Evolutionary conservation across 2,329 filamentous ascomycete species (phyloP).

Genomic region (Penicillium sp.): DNA sequence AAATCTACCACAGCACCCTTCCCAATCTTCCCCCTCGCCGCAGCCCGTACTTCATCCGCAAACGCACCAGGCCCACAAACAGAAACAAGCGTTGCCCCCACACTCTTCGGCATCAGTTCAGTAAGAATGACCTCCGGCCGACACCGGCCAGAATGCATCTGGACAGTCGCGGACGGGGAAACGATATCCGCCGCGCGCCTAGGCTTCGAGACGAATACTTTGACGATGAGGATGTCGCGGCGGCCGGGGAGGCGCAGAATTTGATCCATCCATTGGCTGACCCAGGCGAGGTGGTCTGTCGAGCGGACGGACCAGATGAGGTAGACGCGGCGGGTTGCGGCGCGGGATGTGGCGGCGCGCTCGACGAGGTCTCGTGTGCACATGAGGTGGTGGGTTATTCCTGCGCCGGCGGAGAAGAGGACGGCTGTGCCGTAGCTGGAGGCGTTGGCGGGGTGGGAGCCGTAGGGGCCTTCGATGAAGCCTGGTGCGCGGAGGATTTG

Average conservation of each 20-base stretch:
- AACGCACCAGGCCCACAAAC: conserved; percentile 69
- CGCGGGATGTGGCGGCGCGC: conserved; percentile 58
- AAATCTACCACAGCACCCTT: conserved; percentile 64
- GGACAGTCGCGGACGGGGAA: conserved; percentile 62
- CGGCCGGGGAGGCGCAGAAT: conserved; percentile 66
- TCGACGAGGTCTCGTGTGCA: conserved; percentile 65
- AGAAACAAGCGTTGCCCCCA: conserved; percentile 66
- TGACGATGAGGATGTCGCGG: conserved; percentile 64
- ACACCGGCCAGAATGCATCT: conserved; percentile 67
- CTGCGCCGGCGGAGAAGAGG: conserved; percentile 69
- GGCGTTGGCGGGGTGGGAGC: conserved; percentile 62
- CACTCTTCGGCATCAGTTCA: conserved; percentile 60
- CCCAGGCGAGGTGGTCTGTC: conserved; percentile 67
- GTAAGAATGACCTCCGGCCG: conserved; percentile 62
- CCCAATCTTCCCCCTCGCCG: conserved; percentile 58
- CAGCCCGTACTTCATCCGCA: conserved; percentile 65
- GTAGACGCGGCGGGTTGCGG: conserved; percentile 64
- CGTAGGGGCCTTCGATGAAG: conserved; percentile 69
- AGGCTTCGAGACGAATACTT: conserved; percentile 69
- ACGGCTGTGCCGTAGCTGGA: conserved; percentile 69
- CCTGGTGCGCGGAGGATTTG: conserved; percentile 60
- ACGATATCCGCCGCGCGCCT: conserved; percentile 60
- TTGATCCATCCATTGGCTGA: conserved; percentile 70
- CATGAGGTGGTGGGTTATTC: conserved; percentile 69
- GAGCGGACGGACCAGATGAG: conserved; percentile 68